phyloP scores from a whole-genome alignment of 805 yeast species.

The Clavispora santaluciae region DNA sequence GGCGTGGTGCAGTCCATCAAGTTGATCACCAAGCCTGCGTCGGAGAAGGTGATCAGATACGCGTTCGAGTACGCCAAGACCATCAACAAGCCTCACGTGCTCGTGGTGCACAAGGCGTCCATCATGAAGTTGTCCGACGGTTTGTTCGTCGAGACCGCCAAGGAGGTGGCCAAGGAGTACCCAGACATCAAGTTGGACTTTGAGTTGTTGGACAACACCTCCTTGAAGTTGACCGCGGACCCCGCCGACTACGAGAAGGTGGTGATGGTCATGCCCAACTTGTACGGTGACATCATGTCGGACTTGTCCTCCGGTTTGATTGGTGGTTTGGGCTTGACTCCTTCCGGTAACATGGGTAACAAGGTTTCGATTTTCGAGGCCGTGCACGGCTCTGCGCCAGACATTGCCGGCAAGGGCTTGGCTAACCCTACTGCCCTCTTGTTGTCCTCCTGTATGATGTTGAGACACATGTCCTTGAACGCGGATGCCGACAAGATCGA shows the following conservation, averaged over 20 bases:
- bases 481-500: slow-evolving; percentile 81
- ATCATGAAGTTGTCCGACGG: slow-evolving; percentile 98
- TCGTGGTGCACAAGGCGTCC: slow-evolving; percentile 97
- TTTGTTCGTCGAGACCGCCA: slow-evolving; percentile 87
- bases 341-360: slow-evolving; percentile 99
- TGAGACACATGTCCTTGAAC: slow-evolving; percentile 93
- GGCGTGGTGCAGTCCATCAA: slow-evolving; percentile 98
- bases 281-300: slow-evolving; percentile 98
- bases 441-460: slow-evolving; percentile 97
- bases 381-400: slow-evolving; percentile 99
- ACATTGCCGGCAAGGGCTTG: slow-evolving; percentile 96
- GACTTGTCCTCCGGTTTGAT: slow-evolving; percentile 96
- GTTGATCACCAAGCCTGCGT: slow-evolving; percentile 92
- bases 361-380: slow-evolving; percentile 98
- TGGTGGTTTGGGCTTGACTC: slow-evolving; percentile 98
- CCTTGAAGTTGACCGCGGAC: slow-evolving; percentile 82
- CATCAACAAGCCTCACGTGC: slow-evolving; percentile 79
- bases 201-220: slow-evolving; percentile 94
- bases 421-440: slow-evolving; percentile 98
- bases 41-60: slow-evolving; percentile 93
- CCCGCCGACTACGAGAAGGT: slow-evolving; percentile 82
- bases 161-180: slow-evolving; percentile 84
- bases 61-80: slow-evolving; percentile 95
- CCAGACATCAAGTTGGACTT: slow-evolving; percentile 81
- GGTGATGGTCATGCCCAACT: slow-evolving; percentile 98